These are phyloP conservation scores for Lactarius sp. DNA, from an alignment of 768 basidiomycete species.

Conservation along the genomic window DNA sequence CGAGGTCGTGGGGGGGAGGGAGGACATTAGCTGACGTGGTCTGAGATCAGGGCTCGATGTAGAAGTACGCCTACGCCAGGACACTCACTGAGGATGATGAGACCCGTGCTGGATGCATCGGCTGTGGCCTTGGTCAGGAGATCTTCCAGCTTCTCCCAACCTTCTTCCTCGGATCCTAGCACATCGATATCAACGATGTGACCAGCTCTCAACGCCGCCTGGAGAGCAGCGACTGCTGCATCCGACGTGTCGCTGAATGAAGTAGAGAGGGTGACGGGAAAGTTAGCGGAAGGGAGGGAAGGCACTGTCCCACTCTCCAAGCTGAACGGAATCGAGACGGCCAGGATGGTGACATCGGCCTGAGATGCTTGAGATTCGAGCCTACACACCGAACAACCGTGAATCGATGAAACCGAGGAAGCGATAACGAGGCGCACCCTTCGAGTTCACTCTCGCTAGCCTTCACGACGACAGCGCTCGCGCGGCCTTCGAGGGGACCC, in stretches of 20 bases:
- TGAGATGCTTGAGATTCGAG: constrained; percentile 24
- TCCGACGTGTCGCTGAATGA: constrained; percentile 48
- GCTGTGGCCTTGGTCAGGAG: constrained; percentile 58
- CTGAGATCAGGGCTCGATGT: constrained; percentile 9
- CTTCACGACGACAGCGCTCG: constrained; percentile 47
- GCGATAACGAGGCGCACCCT: constrained; percentile 37
- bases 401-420: not conserved
- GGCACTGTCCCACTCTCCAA: constrained; percentile 45
- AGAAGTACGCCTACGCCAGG: not conserved
- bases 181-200: constrained; percentile 70
- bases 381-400: constrained; percentile 1
- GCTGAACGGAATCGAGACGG: constrained; percentile 57
- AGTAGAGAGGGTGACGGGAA: constrained; percentile 51
- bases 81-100: constrained; percentile 60
- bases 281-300: constrained; percentile 36
- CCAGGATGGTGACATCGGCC: constrained; percentile 36
- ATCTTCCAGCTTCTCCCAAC: constrained; percentile 67
- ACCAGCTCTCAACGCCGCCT: constrained; percentile 60
- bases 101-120: constrained; percentile 34
- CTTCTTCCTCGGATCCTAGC: constrained; percentile 46
- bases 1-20: constrained; percentile 70
- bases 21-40: constrained; percentile 64
- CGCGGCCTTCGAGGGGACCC: constrained; percentile 40
- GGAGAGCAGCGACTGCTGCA: constrained; percentile 49
- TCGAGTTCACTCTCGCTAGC: constrained; percentile 30